A percentile compares a stretch with the other conserved stretches of the same genome.
These are phyloP conservation scores for Thalia dealbata DNA, from an alignment of 176 grass and related monocot genomes.

Conservation along the genomic window DNA sequence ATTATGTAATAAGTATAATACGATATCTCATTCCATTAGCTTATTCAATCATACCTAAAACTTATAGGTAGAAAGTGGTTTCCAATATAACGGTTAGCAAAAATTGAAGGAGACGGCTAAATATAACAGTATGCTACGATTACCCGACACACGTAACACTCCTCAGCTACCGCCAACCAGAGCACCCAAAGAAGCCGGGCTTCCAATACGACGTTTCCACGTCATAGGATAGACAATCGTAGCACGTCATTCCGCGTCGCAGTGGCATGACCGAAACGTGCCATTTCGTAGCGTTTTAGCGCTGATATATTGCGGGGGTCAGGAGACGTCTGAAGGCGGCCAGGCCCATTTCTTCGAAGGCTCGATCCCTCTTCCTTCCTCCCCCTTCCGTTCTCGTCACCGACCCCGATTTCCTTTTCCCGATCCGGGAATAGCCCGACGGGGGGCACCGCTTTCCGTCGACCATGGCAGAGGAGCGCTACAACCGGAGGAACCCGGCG, in stretches of 20 bases:
- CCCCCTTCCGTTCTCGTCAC: background rate
- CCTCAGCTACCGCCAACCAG: no score
- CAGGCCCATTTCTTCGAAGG: no score
- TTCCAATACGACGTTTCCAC: background rate
- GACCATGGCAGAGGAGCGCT: constrained; percentile 48
- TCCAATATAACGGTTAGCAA: background rate
- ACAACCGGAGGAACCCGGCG: constrained; percentile 92
- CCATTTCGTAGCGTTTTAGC: background rate
- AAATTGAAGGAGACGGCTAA: background rate
- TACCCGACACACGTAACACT: background rate
- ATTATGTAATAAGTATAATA: no score
- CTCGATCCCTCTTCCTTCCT: background rate
- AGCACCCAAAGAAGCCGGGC: background rate
- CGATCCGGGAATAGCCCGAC: background rate
- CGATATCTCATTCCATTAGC: no score
- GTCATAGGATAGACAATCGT: background rate
- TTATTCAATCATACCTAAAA: no score
- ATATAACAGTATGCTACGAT: background rate
- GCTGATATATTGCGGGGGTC: background rate
- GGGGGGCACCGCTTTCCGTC: background rate
- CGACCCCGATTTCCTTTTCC: background rate
- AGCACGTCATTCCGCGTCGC: background rate
- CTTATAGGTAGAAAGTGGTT: background rate
- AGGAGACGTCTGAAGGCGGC: no score
- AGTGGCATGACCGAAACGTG: background rate